A percentile compares a stretch with the other conserved stretches of the same genome.
phyloP scores from a whole-genome alignment of 2,329 filamentous ascomycete species.

The Aspergillus melleus region DNA sequence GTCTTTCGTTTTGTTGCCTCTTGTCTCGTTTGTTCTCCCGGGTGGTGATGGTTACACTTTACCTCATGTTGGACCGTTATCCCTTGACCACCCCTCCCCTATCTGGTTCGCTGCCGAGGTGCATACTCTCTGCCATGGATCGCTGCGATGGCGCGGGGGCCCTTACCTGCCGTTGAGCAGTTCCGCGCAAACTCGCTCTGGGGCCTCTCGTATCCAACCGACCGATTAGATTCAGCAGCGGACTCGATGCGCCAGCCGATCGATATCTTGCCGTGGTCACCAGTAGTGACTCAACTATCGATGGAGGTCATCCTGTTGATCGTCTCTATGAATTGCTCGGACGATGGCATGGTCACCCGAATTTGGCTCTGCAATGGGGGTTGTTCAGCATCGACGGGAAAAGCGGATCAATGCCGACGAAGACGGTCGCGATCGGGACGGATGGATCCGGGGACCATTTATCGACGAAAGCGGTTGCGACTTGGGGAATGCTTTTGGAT shows the following conservation, averaged over 20 bases:
- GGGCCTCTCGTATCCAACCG: not conserved
- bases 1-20: not conserved
- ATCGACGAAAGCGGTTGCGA: slow-evolving; percentile 21
- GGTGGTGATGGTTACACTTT: not conserved
- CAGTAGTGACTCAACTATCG: slow-evolving; percentile 3
- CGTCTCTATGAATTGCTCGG: not conserved
- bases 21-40: not conserved
- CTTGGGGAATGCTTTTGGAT: not conserved
- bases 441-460: slow-evolving; percentile 4
- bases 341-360: slow-evolving; percentile 6
- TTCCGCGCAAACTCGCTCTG: not conserved
- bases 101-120: slow-evolving; percentile 5
- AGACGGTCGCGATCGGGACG: slow-evolving; percentile 22
- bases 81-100: not conserved
- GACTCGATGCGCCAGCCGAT: slow-evolving; percentile 10
- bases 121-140: not conserved
- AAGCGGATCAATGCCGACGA: not conserved
- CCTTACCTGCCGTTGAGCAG: not conserved
- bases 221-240: not conserved
- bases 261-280: slow-evolving; percentile 8
- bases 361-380: slow-evolving; percentile 5
- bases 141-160: not conserved
- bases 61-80: not conserved
- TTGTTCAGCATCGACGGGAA: slow-evolving; percentile 1
- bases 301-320: not conserved